Percentiles rank a stretch among this genome's conserved stretches.
phyloP scores from a whole-genome alignment of 2,329 filamentous ascomycete genomes.

The Malbranchea zuffiana region DNA sequence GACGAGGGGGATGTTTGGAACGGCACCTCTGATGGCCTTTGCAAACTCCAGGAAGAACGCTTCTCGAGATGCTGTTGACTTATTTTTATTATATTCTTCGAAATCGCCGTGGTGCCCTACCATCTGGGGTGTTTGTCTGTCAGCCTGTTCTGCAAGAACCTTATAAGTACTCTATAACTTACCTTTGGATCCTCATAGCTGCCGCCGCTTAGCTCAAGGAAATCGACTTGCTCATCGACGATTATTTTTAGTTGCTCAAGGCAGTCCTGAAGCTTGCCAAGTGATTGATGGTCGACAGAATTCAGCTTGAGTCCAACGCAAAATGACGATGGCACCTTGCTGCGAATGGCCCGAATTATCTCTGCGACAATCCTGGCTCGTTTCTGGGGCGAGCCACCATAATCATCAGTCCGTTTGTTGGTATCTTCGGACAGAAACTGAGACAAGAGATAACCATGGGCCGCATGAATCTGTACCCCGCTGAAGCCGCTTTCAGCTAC shows the following conservation, averaged over 20 bases:
- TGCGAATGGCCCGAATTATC: conserved; percentile 29
- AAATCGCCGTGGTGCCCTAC: no score
- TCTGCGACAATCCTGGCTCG: conserved; percentile 14
- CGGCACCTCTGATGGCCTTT: no score
- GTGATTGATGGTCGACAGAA: conserved; percentile 36
- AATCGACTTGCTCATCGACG: conserved; percentile 44
- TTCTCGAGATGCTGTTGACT: no score
- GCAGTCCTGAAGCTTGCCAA: conserved; percentile 37
- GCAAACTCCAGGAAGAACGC: no score
- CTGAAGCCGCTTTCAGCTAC: conserved; percentile 41
- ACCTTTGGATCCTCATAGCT: conserved; percentile 45
- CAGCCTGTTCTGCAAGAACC: no score
- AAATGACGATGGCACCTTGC: conserved; percentile 33
- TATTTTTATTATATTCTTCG: no score
- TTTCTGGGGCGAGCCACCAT: conserved; percentile 31
- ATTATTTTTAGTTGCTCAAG: conserved; percentile 47
- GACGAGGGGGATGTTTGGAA: neutral
- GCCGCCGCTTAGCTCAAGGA: conserved; percentile 58
- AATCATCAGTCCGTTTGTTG: conserved; percentile 32
- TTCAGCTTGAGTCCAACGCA: conserved; percentile 43
- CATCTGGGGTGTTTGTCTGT: no score
- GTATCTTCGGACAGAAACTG: conserved; percentile 27
- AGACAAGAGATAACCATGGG: conserved; percentile 41
- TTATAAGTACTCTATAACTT: conserved; percentile 9
- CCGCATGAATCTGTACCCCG: conserved; percentile 45